Evolutionary conservation across 208 protist genomes (phyloP).

Genomic region (Crithidia acanthocephali): DNA sequence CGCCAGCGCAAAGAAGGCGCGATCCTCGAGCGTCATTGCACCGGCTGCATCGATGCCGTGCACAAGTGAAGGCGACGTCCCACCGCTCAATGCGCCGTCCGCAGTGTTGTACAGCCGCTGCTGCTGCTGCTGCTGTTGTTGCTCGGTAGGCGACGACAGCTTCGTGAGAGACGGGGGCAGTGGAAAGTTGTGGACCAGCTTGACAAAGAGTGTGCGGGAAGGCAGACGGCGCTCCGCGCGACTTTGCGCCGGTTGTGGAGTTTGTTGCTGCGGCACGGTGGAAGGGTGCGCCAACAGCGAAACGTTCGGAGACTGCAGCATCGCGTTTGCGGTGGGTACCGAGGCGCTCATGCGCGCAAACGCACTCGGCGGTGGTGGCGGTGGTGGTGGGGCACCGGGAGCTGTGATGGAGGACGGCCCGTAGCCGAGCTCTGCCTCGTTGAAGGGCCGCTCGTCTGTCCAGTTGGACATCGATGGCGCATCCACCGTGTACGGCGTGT

Average conservation of each 20-base stretch:
- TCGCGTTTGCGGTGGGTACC: neutral
- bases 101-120: neutral
- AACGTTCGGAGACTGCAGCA: neutral
- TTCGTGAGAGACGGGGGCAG: constrained; percentile 5
- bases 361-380: too few relatives aligned
- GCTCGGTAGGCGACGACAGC: neutral
- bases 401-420: too few relatives aligned
- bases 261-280: neutral
- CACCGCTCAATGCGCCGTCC: neutral
- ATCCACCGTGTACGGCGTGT: too few relatives aligned
- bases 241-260: neutral
- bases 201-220: constrained; percentile 36
- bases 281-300: neutral
- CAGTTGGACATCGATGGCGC: too few relatives aligned
- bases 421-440: too few relatives aligned
- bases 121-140: neutral
- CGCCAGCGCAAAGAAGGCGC: constrained; percentile 17
- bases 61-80: neutral
- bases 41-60: neutral
- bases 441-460: too few relatives aligned
- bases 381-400: too few relatives aligned
- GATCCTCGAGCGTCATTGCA: constrained; percentile 6
- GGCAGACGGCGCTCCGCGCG: constrained; percentile 17
- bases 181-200: constrained; percentile 35
- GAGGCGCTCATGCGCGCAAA: too few relatives aligned